Conservation (phyloP, 148 eudicot species). For the Polygonum maritimum region DNA sequence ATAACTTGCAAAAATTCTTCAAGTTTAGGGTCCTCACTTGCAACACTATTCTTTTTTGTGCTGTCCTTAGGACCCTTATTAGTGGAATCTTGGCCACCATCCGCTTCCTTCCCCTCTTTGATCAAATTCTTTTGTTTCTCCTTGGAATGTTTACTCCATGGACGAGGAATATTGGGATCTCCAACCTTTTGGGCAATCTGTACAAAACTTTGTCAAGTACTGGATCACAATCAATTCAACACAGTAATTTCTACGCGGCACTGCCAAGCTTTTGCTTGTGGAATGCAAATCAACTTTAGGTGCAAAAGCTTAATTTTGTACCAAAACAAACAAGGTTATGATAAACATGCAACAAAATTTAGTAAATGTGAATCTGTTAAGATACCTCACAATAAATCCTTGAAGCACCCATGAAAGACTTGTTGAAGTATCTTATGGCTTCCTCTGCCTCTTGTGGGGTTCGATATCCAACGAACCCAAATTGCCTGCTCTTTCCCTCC, state of each 20-base stretch:
- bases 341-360: neutral
- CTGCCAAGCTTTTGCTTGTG: neutral
- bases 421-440: conserved; percentile 73
- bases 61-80: conserved; percentile 11
- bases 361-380: neutral
- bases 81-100: conserved; percentile 13
- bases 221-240: neutral
- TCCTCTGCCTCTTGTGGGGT: conserved; percentile 67
- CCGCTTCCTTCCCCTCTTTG: conserved; percentile 25
- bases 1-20: conserved; percentile 71
- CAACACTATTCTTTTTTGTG: conserved; percentile 21
- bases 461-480: conserved; percentile 83
- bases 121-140: conserved; percentile 40
- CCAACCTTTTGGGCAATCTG: conserved; percentile 80
- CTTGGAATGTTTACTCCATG: conserved; percentile 80
- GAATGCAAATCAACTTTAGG: neutral
- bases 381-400: conserved; percentile 77
- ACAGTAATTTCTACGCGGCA: neutral
- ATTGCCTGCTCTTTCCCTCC: conserved; percentile 86
- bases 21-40: conserved; percentile 47
- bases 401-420: conserved; percentile 55
- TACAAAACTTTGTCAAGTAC: neutral
- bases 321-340: neutral
- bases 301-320: neutral
- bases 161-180: conserved; percentile 70